These are phyloP conservation scores for Acer yangbiense DNA, from an alignment of 345 rosid genomes.

Conservation along the genomic window DNA sequence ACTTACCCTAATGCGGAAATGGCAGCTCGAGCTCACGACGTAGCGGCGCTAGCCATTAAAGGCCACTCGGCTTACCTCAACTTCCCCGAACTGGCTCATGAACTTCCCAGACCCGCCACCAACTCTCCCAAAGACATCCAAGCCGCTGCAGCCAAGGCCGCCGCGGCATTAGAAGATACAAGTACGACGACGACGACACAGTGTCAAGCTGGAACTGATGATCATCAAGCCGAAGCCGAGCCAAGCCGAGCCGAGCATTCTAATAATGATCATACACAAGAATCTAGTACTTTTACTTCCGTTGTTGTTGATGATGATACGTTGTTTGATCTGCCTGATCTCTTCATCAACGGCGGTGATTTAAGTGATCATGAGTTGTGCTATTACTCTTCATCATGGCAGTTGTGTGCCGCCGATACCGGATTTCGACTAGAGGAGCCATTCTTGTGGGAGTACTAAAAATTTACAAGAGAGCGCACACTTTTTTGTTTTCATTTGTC, in stretches of 20 bases:
- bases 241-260: slow-evolving; percentile 35
- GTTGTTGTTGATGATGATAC: slow-evolving; percentile 34
- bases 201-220: neutral
- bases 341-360: slow-evolving; percentile 42
- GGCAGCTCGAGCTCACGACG: slow-evolving; percentile 92
- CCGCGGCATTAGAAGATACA: slow-evolving; percentile 35
- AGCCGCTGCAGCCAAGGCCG: slow-evolving; percentile 55
- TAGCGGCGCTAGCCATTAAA: slow-evolving; percentile 74
- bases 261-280: slow-evolving; percentile 32
- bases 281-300: slow-evolving; percentile 37
- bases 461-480: neutral
- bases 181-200: neutral
- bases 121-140: slow-evolving; percentile 63
- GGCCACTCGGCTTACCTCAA: slow-evolving; percentile 64
- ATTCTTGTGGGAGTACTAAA: slow-evolving; percentile 47
- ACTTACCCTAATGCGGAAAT: slow-evolving; percentile 74
- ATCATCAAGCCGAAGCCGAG: slow-evolving; percentile 30
- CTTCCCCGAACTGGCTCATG: slow-evolving; percentile 51
- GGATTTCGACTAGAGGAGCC: slow-evolving; percentile 71
- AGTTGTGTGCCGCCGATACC: slow-evolving; percentile 53
- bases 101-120: slow-evolving; percentile 56
- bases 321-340: slow-evolving; percentile 90
- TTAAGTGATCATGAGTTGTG: slow-evolving; percentile 43
- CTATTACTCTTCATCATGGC: slow-evolving; percentile 57
- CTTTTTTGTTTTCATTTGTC: neutral